Base-by-base conservation (phyloP, 2,329 filamentous ascomycete species). In the Trichophyton simii region DNA sequence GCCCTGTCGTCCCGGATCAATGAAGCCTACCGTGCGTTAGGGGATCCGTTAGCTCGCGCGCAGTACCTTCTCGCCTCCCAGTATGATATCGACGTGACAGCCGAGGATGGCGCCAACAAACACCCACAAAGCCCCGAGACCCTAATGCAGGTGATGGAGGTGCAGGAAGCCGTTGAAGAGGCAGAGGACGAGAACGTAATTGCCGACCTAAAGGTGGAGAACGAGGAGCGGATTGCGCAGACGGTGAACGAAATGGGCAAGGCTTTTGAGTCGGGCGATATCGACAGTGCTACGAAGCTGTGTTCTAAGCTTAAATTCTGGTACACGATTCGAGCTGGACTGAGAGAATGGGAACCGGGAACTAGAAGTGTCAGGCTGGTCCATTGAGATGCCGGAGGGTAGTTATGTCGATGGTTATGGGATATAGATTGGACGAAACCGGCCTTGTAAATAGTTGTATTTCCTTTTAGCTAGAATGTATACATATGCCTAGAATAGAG, bases 21-120 rank as follows among this genome's bases (percentile, higher is more conserved):
- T 79, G 87, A 91, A 66, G 94, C 94, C 0, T 97, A 95, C 80
- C 87, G 84, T 69, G 96, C 91, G 2, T 82, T 99, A 0, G 78
- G 83, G 58, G 83, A 87, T 67, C 91, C 94, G 15, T 78, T 99
- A 11, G 74, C 83, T 57, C 84, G 94, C 25, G 91, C 92, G n/a
- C 90, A 96, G 72, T 96, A 97, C 72, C 77, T 97, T 4, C 82
- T 97, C 0, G 74, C 76, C 3, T 76, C 87, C 58, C 71, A 72
- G 60, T 81, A 86, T 46, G 89, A 86, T 0, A 82, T 91, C 20
- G 89, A 96, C 70, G 84, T 94, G 22, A 75, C 72, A 0, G 85
- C 84, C 1, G 84, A 86, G 67, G 91, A 96, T 69, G 91, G 95
- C 75, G 69, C 72, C n/a, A 82, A 82, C 1, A 83, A 85, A 3